Evolutionary conservation across 202 grass and related monocot species (phyloP), one percentile per base, ranked within the genome.

Genomic region (Hordeum pubiflorum): DNA sequence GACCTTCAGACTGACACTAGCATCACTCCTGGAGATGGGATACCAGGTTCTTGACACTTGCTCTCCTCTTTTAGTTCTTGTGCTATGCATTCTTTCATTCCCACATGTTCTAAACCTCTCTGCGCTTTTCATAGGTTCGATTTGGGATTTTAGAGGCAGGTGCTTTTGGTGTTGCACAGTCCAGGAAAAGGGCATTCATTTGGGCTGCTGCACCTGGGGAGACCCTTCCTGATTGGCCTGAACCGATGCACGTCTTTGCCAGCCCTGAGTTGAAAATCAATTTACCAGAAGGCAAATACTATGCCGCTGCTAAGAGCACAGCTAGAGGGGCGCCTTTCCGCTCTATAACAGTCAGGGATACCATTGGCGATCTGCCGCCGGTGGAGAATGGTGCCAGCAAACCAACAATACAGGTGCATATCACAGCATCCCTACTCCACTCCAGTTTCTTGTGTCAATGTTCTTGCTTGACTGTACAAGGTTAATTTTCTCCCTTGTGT

Each of bases 111-210:
- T 63, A 24, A 66, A 13, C 23, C 48, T 79, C 0, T 74, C 32
- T 52, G 29, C 62, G 59, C 74, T 72, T 82, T 84, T 66, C 21
- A 48, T 57, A 97, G 91, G 91, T 97, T 7, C 87, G 91, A 9
- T 93, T 97, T 20, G 93, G 91, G 48, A 97, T 97, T 62, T 66
- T 93, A 79, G 93, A 93, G 62, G 93, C 93, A n/a, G 91, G 91
- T 20, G 82, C 91, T 44, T 97, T 57, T 66, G 93, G 93, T 68
- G 91, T 97, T 7, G 84, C 93, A 0, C 88, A 91, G 71, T 97
- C 89, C 4, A 91, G 93, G 56, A 97, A 97, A 78, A 89, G 86
- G 40, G 91, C 93, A 64, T 93, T 93, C 82, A 97, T 97, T 23
- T 93, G 93, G 88, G 88, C 88, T 50, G 84, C 90, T 41, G 84